Percentiles rank a stretch among this genome's conserved stretches.
Conservation (phyloP, 345 rosid genomes). For the Brassica napus region DNA sequence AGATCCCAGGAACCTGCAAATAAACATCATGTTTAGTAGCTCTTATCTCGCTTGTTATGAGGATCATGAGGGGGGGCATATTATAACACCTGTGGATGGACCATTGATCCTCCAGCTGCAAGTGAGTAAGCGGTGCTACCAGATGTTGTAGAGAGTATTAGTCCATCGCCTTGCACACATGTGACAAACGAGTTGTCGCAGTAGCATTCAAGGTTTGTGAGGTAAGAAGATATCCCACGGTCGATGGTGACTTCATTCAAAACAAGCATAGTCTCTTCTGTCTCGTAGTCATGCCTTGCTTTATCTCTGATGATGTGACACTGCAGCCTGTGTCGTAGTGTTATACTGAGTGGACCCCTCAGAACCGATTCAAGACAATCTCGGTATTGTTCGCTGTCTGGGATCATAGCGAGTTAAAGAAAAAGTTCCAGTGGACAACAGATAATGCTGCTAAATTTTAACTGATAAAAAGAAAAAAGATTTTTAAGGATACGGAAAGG, state of each 20-base stretch:
- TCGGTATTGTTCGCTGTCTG: constrained; percentile 86
- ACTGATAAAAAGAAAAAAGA: neutral
- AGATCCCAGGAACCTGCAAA: constrained; percentile 90
- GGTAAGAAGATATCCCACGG: constrained; percentile 92
- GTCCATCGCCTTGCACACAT: constrained; percentile 97
- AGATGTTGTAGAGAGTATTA: constrained; percentile 91
- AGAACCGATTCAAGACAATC: constrained; percentile 78
- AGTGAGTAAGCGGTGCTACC: constrained; percentile 99
- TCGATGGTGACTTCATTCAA: constrained; percentile 98
- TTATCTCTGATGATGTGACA: constrained; percentile 81
- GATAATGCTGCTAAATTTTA: no score
- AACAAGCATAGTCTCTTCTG: constrained; percentile 78
- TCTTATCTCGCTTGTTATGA: constrained; percentile 1
- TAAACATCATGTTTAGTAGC: neutral
- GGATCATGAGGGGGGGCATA: neutral
- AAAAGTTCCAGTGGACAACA: constrained; percentile 1
- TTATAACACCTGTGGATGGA: constrained; percentile 88
- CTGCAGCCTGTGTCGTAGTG: constrained; percentile 82
- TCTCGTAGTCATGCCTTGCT: constrained; percentile 70
- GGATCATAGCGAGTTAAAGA: constrained; percentile 24
- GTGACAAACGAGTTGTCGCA: constrained; percentile 95
- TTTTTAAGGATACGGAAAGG: constrained; percentile 82
- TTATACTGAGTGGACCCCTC: constrained; percentile 88
- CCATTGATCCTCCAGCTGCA: constrained; percentile 99
- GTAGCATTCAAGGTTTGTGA: constrained; percentile 96